These are phyloP conservation scores for Fusarium tupiense DNA, from an alignment of 2,329 filamentous ascomycete genomes.

Conservation along the genomic window DNA sequence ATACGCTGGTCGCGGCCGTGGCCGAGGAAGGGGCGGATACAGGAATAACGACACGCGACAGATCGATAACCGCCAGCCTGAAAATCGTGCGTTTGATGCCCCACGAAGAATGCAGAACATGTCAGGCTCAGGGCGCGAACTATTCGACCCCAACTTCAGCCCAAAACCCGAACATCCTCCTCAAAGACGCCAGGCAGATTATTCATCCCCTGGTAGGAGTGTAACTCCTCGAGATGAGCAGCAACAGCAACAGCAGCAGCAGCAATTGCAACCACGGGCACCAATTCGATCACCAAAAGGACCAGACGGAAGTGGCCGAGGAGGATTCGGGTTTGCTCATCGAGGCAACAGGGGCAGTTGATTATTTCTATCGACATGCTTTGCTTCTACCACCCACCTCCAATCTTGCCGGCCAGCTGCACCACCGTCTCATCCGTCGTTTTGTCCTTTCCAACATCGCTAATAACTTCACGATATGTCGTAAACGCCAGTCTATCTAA, in stretches of 20 bases:
- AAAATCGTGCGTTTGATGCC: constrained; percentile 45
- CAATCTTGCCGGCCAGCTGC: constrained; percentile 88
- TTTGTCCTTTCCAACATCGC: constrained; percentile 86
- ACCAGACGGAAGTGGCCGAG: constrained; percentile 79
- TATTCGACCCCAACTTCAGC: constrained; percentile 81
- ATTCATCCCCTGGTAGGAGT: constrained; percentile 48
- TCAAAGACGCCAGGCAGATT: constrained; percentile 56
- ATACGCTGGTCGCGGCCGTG: constrained; percentile 54
- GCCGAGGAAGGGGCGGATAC: constrained; percentile 55
- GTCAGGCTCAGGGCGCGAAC: constrained; percentile 60
- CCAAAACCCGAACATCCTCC: constrained; percentile 67
- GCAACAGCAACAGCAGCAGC: constrained; percentile 49
- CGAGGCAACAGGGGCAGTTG: constrained; percentile 62
- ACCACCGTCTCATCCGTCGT: constrained; percentile 80
- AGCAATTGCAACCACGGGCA: constrained; percentile 59
- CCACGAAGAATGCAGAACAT: constrained; percentile 40
- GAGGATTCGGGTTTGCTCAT: constrained; percentile 79
- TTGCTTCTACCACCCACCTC: constrained; percentile 82
- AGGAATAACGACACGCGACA: constrained; percentile 45
- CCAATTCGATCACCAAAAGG: constrained; percentile 79
- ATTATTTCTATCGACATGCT: constrained; percentile 43
- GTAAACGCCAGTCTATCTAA: constrained; percentile 81
- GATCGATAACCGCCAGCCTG: constrained; percentile 46
- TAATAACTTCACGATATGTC: constrained; percentile 90
- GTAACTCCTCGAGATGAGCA: constrained; percentile 66